These are phyloP conservation scores for Penicillium sp. DNA, from an alignment of 2,329 filamentous ascomycete genomes.

Conservation along the genomic window DNA sequence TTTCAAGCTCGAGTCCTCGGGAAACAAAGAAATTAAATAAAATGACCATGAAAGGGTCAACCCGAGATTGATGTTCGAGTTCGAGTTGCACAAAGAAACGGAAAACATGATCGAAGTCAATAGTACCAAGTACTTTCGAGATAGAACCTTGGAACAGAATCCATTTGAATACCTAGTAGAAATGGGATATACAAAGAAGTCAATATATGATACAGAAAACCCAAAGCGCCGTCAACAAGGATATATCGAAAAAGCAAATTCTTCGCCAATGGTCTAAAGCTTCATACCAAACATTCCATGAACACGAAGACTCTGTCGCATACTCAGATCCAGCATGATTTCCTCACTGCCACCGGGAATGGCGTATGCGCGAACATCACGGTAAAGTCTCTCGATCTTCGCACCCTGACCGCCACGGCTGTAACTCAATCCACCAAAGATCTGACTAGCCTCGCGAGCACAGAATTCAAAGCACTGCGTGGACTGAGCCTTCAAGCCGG, in stretches of 20 bases:
- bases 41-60: background rate
- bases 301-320: constrained; percentile 85
- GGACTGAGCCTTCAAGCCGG: constrained; percentile 87
- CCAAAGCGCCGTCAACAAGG: constrained; percentile 15
- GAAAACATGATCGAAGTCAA: background rate
- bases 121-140: background rate
- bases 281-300: constrained; percentile 95
- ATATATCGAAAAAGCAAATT: constrained; percentile 20
- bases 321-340: constrained; percentile 97
- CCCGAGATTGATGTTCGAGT: background rate
- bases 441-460: constrained; percentile 92
- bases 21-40: background rate
- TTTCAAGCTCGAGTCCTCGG: background rate
- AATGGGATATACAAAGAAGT: constrained; percentile 2
- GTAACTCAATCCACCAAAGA: constrained; percentile 93
- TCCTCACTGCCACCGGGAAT: constrained; percentile 96
- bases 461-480: constrained; percentile 98
- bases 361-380: constrained; percentile 93
- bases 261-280: constrained; percentile 48
- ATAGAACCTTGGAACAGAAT: background rate
- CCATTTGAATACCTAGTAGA: background rate
- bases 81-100: background rate
- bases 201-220: constrained; percentile 19
- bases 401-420: constrained; percentile 90
- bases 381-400: constrained; percentile 91